Evolutionary conservation across 257 asterid species (phyloP).

Genomic region (Solanum tarijense): DNA sequence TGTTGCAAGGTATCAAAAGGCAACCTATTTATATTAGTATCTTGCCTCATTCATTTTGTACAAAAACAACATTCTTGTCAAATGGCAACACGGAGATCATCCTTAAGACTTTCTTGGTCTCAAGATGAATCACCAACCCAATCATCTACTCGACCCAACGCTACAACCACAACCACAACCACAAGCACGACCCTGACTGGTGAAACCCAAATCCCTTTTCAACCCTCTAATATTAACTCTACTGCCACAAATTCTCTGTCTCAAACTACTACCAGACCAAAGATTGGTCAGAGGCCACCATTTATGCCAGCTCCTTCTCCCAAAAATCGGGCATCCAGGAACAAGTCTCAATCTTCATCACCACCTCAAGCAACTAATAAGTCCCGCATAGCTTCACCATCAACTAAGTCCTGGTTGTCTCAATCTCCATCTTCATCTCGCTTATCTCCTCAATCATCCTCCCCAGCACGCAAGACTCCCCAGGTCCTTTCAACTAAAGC

Average conservation of each 20-base stretch:
- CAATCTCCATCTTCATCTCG: conserved; percentile 33
- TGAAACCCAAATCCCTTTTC: neutral
- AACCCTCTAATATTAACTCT: neutral
- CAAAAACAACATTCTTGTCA: neutral
- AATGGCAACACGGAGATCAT: conserved; percentile 33
- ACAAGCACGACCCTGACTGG: neutral
- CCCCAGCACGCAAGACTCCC: conserved; percentile 3
- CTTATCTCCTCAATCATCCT: conserved; percentile 12
- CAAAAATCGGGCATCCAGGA: conserved; percentile 14
- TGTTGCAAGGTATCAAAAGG: conserved; percentile 19
- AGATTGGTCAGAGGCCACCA: conserved; percentile 12
- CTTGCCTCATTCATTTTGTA: neutral
- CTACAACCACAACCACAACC: neutral
- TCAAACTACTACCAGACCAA: neutral
- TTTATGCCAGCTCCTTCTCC: conserved; percentile 11
- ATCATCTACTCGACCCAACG: neutral
- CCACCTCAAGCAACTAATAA: neutral
- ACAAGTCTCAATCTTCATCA: neutral
- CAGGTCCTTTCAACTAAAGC: conserved; percentile 3
- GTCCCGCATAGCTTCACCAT: neutral
- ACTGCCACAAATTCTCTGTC: neutral
- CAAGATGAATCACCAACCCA: neutral
- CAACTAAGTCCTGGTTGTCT: neutral
- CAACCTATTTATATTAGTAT: conserved; percentile 5
- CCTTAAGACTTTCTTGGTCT: conserved; percentile 37